Percentiles rank a stretch among this genome's conserved stretches.
Conservation (phyloP, 768 basidiomycete species). For the Suillus clintonianus region DNA sequence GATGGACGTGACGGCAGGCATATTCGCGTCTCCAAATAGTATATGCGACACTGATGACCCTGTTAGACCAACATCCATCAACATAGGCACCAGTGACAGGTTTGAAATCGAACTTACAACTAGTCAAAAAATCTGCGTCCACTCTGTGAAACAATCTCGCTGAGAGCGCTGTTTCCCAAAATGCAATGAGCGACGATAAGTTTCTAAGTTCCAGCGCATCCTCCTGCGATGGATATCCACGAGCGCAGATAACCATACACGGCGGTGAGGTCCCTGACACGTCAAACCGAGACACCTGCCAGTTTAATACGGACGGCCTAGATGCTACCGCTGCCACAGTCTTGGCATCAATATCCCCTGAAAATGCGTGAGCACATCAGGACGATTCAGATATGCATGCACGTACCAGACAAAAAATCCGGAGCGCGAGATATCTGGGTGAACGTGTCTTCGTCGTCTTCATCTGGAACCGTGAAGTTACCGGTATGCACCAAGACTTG, state of each 20-base stretch:
- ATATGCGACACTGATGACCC: neutral
- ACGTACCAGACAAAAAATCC: conserved; percentile 41
- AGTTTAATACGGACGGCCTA: conserved; percentile 31
- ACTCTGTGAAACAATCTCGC: neutral
- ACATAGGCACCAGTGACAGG: neutral
- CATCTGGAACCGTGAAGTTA: conserved; percentile 43
- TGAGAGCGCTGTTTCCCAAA: neutral
- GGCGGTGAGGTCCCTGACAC: conserved; percentile 34
- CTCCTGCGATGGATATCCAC: conserved; percentile 18
- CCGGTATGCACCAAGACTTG: conserved; percentile 76
- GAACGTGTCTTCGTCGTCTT: conserved; percentile 49
- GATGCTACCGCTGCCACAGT: no score
- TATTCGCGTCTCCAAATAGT: conserved; percentile 20
- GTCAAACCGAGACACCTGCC: conserved; percentile 51
- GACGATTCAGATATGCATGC: neutral
- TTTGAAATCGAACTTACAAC: neutral
- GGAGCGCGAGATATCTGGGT: conserved; percentile 38
- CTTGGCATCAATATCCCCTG: neutral
- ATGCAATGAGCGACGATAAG: neutral
- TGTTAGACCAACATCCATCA: neutral
- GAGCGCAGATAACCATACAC: conserved; percentile 47
- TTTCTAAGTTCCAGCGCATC: neutral
- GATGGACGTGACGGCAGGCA: conserved; percentile 29
- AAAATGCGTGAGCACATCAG: neutral
- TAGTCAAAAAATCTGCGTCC: neutral